These are phyloP conservation scores for Isoetes taiwanensis DNA, from an alignment of 75 land plant genomes.

Conservation along the genomic window DNA sequence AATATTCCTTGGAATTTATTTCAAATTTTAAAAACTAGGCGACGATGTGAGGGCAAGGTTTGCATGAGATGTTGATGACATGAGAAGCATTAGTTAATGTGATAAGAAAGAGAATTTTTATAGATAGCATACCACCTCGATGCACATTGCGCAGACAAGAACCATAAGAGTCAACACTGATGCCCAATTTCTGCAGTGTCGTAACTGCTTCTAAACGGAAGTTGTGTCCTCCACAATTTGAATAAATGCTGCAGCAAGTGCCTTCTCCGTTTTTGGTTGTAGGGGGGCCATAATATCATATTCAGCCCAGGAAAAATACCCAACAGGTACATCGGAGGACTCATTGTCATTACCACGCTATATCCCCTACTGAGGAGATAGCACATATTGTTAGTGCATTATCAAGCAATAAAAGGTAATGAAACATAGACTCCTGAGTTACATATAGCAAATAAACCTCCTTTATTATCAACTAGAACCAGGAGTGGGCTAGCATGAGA, in stretches of 20 bases:
- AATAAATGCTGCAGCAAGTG: constrained; percentile 95
- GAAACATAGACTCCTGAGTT: background rate
- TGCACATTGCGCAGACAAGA: constrained; percentile 61
- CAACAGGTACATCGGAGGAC: constrained; percentile 97
- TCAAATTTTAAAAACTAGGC: no score
- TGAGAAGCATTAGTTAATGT: no score
- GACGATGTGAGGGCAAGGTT: no score
- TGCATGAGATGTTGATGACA: no score
- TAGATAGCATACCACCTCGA: constrained; percentile 42
- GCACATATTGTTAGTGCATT: background rate
- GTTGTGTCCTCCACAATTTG: constrained; percentile 88
- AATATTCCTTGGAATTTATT: no score
- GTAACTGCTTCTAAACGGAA: constrained; percentile 68
- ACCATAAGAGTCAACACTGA: constrained; percentile 91
- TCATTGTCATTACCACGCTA: constrained; percentile 83
- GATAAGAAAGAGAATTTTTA: no score
- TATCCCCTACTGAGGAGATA: constrained; percentile 53
- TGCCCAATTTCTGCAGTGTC: constrained; percentile 38
- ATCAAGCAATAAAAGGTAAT: background rate
- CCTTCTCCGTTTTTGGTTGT: constrained; percentile 51
- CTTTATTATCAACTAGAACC: no score
- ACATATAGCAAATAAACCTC: background rate
- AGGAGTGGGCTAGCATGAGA: no score
- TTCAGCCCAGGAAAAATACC: constrained; percentile 98
- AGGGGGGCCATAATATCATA: constrained; percentile 90